Conservation (phyloP, 257 asterid genomes). For the Euphrasia confusa region DNA sequence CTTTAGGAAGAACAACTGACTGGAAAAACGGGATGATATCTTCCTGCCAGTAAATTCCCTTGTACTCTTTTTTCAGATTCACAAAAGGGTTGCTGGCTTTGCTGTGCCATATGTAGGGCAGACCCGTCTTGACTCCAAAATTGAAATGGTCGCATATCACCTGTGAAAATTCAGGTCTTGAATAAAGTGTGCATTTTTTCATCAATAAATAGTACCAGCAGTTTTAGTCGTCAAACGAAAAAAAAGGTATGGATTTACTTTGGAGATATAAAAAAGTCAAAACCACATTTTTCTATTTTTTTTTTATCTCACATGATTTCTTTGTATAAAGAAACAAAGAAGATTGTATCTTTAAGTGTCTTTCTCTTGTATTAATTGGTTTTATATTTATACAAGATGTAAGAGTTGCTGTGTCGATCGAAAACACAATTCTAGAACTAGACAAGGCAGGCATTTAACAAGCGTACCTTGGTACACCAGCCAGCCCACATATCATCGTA, state of each 20-base stretch:
- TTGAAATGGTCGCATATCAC: conserved; percentile 75
- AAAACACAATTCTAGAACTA: neutral
- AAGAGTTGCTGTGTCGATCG: neutral
- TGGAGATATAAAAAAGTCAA: no score
- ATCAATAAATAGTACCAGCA: neutral
- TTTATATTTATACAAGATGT: neutral
- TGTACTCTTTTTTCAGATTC: conserved; percentile 76
- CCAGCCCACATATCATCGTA: conserved; percentile 94
- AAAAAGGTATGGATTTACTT: neutral
- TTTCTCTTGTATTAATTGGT: neutral
- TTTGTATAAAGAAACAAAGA: no score
- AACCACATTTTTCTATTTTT: neutral
- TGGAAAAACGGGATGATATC: conserved; percentile 74
- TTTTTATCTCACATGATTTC: neutral
- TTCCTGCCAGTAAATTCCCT: conserved; percentile 81
- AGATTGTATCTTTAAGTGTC: no score
- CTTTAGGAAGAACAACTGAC: conserved; percentile 43
- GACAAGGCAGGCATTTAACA: neutral
- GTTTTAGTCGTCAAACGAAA: neutral
- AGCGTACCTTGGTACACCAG: conserved; percentile 77
- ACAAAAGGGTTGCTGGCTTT: conserved; percentile 88
- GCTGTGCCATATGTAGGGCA: conserved; percentile 89
- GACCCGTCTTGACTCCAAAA: conserved; percentile 66
- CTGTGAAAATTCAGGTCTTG: conserved; percentile 22
- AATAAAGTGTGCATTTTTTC: neutral